These are phyloP conservation scores for Sphagnum magellanicum DNA, from an alignment of 228 moss, liverwort and hornwort genomes.

Conservation along the genomic window DNA sequence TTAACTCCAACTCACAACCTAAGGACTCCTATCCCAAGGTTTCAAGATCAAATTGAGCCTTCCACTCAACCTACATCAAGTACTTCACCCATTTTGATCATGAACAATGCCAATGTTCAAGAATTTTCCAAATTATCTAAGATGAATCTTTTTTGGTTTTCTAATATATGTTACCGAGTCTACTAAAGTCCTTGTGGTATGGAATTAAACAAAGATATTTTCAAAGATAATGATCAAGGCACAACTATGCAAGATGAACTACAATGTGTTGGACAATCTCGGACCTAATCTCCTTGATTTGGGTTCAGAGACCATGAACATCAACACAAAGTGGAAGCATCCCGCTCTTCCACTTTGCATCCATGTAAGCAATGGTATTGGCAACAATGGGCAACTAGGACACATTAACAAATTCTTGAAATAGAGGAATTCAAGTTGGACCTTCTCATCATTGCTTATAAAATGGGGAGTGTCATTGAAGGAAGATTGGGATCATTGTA, in stretches of 20 bases:
- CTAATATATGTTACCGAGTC: no score
- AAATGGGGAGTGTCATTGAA: not conserved
- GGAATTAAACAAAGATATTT: not conserved
- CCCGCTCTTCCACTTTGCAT: not conserved
- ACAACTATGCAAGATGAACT: not conserved
- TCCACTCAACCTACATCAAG: no score
- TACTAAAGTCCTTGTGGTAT: not conserved
- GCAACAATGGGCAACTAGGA: not conserved
- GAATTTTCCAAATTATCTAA: no score
- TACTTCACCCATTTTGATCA: no score
- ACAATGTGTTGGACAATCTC: not conserved
- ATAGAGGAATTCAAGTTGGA: not conserved
- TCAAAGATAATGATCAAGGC: not conserved
- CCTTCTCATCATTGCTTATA: not conserved
- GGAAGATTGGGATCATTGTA: not conserved
- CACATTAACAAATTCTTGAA: not conserved
- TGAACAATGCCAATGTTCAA: no score
- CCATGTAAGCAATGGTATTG: not conserved
- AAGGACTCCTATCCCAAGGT: no score
- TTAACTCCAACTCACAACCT: no score
- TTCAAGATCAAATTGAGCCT: no score
- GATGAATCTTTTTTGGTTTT: no score
- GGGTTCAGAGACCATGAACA: not conserved
- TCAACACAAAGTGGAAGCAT: not conserved
- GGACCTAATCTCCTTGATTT: not conserved